A percentile compares a stretch with the other conserved stretches of the same genome.
Conservation (phyloP, 176 grass and related monocot species). For the Alloteropsis semialata region DNA sequence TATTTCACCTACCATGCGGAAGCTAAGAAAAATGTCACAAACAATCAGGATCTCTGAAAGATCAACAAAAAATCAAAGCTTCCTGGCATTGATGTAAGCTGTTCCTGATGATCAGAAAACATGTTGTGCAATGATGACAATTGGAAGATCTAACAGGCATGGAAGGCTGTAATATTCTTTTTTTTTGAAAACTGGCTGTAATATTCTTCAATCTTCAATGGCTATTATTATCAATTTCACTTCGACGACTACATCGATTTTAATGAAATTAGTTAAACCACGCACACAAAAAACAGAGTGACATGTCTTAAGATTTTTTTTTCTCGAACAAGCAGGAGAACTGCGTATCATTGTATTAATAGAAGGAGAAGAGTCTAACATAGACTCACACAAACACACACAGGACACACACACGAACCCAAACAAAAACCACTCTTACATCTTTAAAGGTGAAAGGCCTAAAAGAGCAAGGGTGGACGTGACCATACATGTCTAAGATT, state of each 20-base stretch:
- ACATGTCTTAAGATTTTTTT: too few relatives aligned
- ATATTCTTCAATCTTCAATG: not conserved
- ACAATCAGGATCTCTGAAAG: not conserved
- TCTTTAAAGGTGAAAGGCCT: too few relatives aligned
- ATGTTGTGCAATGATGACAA: not conserved
- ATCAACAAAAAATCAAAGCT: not conserved
- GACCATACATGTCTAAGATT: not conserved
- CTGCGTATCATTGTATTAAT: too few relatives aligned
- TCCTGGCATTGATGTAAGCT: not conserved
- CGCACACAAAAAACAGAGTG: not conserved
- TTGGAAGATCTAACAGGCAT: not conserved
- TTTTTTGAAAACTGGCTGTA: too few relatives aligned
- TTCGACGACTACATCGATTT: not conserved
- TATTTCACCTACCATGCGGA: not conserved
- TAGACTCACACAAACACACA: too few relatives aligned
- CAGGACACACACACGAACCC: too few relatives aligned
- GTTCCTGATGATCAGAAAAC: not conserved
- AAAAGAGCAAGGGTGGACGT: too few relatives aligned
- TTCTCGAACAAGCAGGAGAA: too few relatives aligned
- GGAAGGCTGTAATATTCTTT: not conserved
- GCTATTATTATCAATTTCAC: not conserved
- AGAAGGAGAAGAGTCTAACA: too few relatives aligned
- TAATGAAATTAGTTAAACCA: not conserved
- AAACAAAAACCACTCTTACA: too few relatives aligned
- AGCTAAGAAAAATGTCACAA: not conserved